Base-by-base conservation (phyloP, 805 yeast genomes). In the Zygoascus ofunaensis region DNA sequence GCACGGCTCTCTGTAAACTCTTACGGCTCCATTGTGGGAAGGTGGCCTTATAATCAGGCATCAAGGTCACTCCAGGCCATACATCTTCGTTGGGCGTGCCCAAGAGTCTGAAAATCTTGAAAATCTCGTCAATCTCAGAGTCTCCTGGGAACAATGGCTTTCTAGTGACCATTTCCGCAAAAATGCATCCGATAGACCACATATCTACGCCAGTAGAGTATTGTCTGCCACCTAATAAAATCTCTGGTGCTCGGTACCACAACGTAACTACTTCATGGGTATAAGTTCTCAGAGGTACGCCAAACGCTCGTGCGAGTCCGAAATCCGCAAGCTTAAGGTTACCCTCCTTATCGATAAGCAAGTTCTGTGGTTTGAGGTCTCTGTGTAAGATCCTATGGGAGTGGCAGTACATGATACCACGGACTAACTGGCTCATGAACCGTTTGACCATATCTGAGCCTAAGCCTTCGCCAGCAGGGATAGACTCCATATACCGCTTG, bases 111-210 rank as follows among this genome's bases (percentile, higher is more conserved):
- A 92, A 92, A 47, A 92, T 92, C 63, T 92, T 76, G 70, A 89
- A 89, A 53, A 92, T 84, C 67, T 92, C 96, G 62, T 92, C 98
- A 59, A 92, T 94, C 62, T 92, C 98, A 8, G 95, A 87, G 62
- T 92, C 96, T 4, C 98, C 98, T 0, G 97, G 95, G 67, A 92
- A 90, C 43, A 92, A 64, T 5, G 98, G 97, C 62, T 86, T 86
- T 45, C 98, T 79, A 56, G 87, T 86, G 46, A 89, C 87, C 97
- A 92, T 89, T 62, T 92, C 98, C 4, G 97, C 98, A 63, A 92
- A 84, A 39, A 92, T 92, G 61, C 97, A 89, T 14, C 98, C 98
- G 49, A 90, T 84, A 8, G 96, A 86, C 98, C 98, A 92, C 83
- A 92, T 87, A 63, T 92, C 98, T 42, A 92, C 96, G 17, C 97